Evolutionary conservation across 176 grass and related monocot genomes (phyloP).

Genomic region (Oryza glumipatula): DNA sequence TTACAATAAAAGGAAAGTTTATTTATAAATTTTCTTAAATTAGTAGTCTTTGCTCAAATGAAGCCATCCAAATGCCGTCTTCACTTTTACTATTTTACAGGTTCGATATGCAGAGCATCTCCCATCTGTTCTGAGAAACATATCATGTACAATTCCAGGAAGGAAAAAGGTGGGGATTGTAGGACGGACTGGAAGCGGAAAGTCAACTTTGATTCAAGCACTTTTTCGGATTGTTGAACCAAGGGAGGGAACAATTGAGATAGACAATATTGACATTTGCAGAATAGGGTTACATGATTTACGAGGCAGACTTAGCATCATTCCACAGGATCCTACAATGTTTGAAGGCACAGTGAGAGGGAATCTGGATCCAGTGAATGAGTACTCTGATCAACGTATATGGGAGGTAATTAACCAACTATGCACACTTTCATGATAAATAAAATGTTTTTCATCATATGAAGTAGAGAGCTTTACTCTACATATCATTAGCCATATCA

Average conservation of each 20-base stretch:
- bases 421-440: slow-evolving; percentile 6
- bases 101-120: slow-evolving; percentile 94
- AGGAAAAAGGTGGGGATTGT: slow-evolving; percentile 90
- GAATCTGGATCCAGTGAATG: slow-evolving; percentile 90
- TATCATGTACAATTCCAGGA: slow-evolving; percentile 93
- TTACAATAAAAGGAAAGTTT: not conserved
- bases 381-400: slow-evolving; percentile 69
- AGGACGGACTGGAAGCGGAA: slow-evolving; percentile 88
- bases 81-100: slow-evolving; percentile 50
- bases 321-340: slow-evolving; percentile 94
- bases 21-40: slow-evolving; percentile 1
- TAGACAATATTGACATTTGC: slow-evolving; percentile 82
- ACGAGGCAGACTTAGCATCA: slow-evolving; percentile 85
- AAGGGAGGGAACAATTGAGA: slow-evolving; percentile 76
- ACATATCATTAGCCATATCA: not conserved
- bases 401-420: slow-evolving; percentile 81
- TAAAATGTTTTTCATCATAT: slow-evolving; percentile 3
- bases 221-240: slow-evolving; percentile 90
- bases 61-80: slow-evolving; percentile 29
- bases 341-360: slow-evolving; percentile 86
- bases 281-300: slow-evolving; percentile 93
- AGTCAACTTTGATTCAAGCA: slow-evolving; percentile 91
- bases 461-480: not conserved
- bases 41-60: slow-evolving; percentile 5
- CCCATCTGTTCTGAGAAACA: slow-evolving; percentile 85